Base-by-base conservation (phyloP, 768 basidiomycete species). In the Sutorius australiensis region DNA sequence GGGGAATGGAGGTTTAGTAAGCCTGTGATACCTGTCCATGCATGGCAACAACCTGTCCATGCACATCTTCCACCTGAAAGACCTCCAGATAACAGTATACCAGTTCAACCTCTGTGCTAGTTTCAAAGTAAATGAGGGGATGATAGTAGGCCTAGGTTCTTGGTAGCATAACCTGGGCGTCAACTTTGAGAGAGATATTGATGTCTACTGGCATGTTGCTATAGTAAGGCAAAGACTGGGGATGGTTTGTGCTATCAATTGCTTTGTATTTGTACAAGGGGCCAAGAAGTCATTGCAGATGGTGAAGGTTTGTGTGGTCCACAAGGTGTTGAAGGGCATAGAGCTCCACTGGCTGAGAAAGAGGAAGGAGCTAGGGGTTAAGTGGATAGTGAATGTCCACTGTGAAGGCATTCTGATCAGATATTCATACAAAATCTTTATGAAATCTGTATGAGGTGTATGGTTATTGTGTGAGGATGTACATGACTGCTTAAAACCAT, bases 121-220 rank as follows among this genome's bases (percentile, higher is more conserved):
- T 51, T 7, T 51, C 19, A 21, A 51, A 51, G 5, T 5, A 5
- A 14, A 45, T 28, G 3, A 51, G 8, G 5, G 50, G 50, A 7
- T 31, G 50, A 7, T 31, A 51, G 10, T 37, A 6, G 5, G 19
- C 37, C 28, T 2, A 46, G 6, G 7, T 51, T 51, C 16, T 51
- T 1, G 19, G 1, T 6, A 51, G 50, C 37, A 46, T 46, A 3
- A 51, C 50, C 19, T 51, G 50, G 1, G 50, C 19, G 14, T 43
- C 37, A 3, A 6, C 4, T 16, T 46, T 51, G 2, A 51, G 14
- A 6, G 6, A 3, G 2, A 45, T 5, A 2, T 6, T 7, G 10
- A 6, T 1, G 19, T 51, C 50, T 1, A 51, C 43, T 3, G 37
- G 50, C 34, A 51, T 45, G 4, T 51, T 19, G 14, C 10, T n/a